phyloP scores from a whole-genome alignment of 2,329 filamentous ascomycete species.

The Thelonectria olida region DNA sequence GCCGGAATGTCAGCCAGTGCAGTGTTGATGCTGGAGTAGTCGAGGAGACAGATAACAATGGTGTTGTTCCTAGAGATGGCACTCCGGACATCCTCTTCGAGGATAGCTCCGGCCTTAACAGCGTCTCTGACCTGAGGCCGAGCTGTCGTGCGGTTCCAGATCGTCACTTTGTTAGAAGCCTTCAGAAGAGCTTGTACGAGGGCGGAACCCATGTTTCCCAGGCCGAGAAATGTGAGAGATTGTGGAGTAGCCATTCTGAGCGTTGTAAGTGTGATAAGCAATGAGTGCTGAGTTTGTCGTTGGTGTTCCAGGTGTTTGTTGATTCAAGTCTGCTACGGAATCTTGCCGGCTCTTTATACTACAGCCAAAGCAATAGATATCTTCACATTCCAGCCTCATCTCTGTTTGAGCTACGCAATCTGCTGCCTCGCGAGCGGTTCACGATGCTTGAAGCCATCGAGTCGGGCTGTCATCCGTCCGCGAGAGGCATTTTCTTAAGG shows the following conservation, averaged over 20 bases:
- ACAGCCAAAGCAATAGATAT: not conserved
- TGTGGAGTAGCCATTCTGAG: not conserved
- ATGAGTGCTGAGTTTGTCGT: not conserved
- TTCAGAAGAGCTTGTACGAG: not conserved
- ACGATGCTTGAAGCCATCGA: not conserved
- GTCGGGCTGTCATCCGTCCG: not conserved
- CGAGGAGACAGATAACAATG: not conserved
- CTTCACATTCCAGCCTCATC: not conserved
- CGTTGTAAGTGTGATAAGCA: not conserved
- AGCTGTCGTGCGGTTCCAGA: not conserved
- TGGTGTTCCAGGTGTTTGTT: not conserved
- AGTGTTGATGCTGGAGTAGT: not conserved
- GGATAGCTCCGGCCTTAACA: not conserved
- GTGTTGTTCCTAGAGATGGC: not conserved
- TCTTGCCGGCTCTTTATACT: not conserved
- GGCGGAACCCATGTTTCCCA: not conserved
- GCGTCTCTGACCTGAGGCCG: not conserved
- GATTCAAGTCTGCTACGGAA: not conserved
- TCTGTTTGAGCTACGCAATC: not conserved
- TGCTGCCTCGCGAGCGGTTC: not conserved
- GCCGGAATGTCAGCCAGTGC: not conserved
- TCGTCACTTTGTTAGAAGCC: not conserved
- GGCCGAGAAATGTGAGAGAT: not conserved
- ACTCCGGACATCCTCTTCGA: not conserved
- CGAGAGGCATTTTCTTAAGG: no score